Evolutionary conservation across 2,329 filamentous ascomycete genomes (phyloP).

Genomic region (Nothophaeocryptopus gaeumannii): DNA sequence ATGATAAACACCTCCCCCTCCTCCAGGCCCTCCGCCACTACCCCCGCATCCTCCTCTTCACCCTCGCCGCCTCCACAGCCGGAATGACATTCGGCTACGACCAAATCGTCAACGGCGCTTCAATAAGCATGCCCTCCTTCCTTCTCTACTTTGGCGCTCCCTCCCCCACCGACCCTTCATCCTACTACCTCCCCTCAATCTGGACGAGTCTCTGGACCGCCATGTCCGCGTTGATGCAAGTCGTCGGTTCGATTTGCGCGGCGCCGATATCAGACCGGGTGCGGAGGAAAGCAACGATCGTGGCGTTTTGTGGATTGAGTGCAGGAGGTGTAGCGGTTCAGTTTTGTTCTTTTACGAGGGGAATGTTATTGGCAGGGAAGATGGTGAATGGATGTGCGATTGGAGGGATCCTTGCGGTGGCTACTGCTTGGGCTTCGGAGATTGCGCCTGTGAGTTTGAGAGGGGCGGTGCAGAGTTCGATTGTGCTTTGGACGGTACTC

Average conservation of each 20-base stretch:
- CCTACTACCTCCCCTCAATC: neutral
- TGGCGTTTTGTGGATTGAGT: neutral
- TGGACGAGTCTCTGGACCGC: conserved; percentile 3
- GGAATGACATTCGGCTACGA: conserved; percentile 3
- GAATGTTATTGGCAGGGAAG: neutral
- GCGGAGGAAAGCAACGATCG: neutral
- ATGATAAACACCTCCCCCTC: neutral
- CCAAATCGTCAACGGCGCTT: conserved; percentile 3
- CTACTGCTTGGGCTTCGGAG: conserved; percentile 1
- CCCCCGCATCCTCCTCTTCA: neutral
- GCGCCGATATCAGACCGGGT: conserved; percentile 1
- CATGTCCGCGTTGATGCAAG: conserved; percentile 2
- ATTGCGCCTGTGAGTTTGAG: neutral
- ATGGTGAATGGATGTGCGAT: conserved; percentile 2
- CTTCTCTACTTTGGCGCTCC: neutral
- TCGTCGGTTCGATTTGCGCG: neutral
- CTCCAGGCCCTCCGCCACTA: neutral
- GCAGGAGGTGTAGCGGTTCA: neutral
- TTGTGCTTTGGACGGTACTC: neutral
- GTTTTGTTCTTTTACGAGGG: neutral
- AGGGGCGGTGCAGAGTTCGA: neutral
- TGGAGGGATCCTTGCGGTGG: conserved; percentile 1
- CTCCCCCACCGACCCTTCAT: neutral
- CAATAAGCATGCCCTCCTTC: neutral
- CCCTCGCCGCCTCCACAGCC: neutral